These are phyloP conservation scores for Moesziomyces globuligerus DNA, from an alignment of 1,284 basidiomycete species.

Conservation along the genomic window DNA sequence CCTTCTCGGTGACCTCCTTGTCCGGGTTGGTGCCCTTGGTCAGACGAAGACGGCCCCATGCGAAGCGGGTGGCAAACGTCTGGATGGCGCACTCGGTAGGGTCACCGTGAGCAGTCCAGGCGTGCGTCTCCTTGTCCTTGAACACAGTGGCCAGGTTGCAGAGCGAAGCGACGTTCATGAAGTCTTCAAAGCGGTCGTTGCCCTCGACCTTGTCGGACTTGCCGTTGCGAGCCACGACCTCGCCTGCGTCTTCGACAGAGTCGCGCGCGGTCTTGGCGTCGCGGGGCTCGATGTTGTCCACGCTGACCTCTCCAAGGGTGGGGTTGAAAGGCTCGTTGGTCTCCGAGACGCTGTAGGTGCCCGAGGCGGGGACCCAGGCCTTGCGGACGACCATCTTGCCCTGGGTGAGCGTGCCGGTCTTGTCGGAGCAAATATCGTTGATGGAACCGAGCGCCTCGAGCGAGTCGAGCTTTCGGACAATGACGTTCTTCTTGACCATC, in stretches of 20 bases:
- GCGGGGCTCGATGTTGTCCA: constrained; percentile 56
- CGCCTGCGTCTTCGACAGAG: constrained; percentile 67
- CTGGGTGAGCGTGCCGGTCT: constrained; percentile 66
- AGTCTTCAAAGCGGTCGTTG: constrained; percentile 49
- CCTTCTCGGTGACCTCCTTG: constrained; percentile 46
- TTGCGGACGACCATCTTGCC: constrained; percentile 65
- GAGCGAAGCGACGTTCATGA: constrained; percentile 63
- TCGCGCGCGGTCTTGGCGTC: constrained; percentile 13
- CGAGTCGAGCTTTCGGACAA: constrained; percentile 70
- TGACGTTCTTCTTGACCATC: constrained; percentile 72
- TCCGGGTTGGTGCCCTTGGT: constrained; percentile 50
- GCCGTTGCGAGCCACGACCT: constrained; percentile 60
- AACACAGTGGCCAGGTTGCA: constrained; percentile 67
- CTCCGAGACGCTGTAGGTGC: constrained; percentile 59
- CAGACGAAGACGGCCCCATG: constrained; percentile 53
- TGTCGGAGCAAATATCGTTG: constrained; percentile 67
- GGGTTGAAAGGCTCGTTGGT: constrained; percentile 66
- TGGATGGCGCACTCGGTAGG: constrained; percentile 75
- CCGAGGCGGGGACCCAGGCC: constrained; percentile 63
- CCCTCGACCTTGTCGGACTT: constrained; percentile 52
- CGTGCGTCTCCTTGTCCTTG: constrained; percentile 61
- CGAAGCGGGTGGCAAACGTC: constrained; percentile 72
- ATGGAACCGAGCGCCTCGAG: constrained; percentile 65
- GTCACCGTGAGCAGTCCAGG: constrained; percentile 77
- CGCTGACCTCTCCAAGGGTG: constrained; percentile 68